phyloP scores from a whole-genome alignment of 495 filamentous ascomycete genomes.

The Extremus antarcticus region DNA sequence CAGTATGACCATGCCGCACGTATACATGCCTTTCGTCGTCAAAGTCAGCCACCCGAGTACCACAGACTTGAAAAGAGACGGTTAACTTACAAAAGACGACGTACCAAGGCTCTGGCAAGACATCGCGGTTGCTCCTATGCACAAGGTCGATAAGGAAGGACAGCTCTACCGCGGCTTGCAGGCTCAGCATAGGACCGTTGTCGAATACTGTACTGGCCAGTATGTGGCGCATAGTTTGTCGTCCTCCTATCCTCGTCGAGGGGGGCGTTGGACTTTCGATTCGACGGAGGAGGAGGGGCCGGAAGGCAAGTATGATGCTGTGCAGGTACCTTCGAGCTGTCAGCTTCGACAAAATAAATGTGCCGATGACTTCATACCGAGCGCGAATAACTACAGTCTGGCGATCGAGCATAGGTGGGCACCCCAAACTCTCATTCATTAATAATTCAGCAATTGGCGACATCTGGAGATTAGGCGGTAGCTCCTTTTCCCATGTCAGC shows the following conservation, averaged over 20 bases:
- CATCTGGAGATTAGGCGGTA: no score
- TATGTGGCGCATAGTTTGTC: no score
- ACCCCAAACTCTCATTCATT: neutral
- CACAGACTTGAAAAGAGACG: neutral
- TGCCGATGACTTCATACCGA: neutral
- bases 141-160: neutral
- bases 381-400: neutral
- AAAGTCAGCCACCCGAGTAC: neutral
- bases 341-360: neutral
- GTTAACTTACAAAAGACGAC: neutral
- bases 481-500: no score
- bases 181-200: neutral
- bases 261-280: neutral
- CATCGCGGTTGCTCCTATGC: neutral
- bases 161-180: neutral
- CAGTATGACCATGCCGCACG: neutral
- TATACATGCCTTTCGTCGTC: neutral
- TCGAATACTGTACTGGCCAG: neutral
- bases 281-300: neutral
- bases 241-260: no score
- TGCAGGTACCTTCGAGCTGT: neutral
- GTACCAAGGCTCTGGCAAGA: neutral
- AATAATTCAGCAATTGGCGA: neutral
- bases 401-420: no score
- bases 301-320: neutral